phyloP scores from a whole-genome alignment of 2,329 filamentous ascomycete genomes.

The Aspergillus amoenus region DNA sequence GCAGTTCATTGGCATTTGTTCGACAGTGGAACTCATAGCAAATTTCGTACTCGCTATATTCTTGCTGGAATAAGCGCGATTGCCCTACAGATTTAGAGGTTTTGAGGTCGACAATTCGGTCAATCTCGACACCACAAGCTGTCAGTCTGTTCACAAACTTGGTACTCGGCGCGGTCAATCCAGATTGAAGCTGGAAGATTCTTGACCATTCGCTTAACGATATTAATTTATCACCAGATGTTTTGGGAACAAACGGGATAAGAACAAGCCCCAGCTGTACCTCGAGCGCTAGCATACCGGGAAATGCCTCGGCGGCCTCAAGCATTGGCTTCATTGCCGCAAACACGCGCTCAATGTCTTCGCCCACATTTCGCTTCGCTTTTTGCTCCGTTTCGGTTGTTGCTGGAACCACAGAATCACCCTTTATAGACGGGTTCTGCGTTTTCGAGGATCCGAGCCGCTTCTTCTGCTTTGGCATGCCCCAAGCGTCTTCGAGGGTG shows the following conservation, averaged over 20 bases:
- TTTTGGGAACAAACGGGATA: slow-evolving; percentile 26
- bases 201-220: slow-evolving; percentile 27
- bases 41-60: slow-evolving; percentile 23
- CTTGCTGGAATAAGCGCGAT: slow-evolving; percentile 28
- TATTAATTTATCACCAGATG: slow-evolving; percentile 18
- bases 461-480: slow-evolving; percentile 15
- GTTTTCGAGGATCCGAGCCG: not conserved
- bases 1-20: slow-evolving; percentile 25
- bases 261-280: slow-evolving; percentile 39
- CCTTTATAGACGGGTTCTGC: not conserved
- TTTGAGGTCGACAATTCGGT: slow-evolving; percentile 38
- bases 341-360: slow-evolving; percentile 27
- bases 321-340: slow-evolving; percentile 30
- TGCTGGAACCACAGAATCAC: not conserved
- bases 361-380: slow-evolving; percentile 2
- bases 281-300: slow-evolving; percentile 36
- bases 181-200: slow-evolving; percentile 33
- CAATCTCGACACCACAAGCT: slow-evolving; percentile 41
- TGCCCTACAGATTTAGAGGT: slow-evolving; percentile 19
- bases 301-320: slow-evolving; percentile 34
- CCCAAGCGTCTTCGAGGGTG: slow-evolving; percentile 32
- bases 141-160: slow-evolving; percentile 40
- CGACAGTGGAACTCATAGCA: slow-evolving; percentile 43
- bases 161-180: slow-evolving; percentile 27
- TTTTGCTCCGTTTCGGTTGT: not conserved